phyloP scores from a whole-genome alignment of 1,284 basidiomycete species.

The Leucoagaricus sp. region DNA sequence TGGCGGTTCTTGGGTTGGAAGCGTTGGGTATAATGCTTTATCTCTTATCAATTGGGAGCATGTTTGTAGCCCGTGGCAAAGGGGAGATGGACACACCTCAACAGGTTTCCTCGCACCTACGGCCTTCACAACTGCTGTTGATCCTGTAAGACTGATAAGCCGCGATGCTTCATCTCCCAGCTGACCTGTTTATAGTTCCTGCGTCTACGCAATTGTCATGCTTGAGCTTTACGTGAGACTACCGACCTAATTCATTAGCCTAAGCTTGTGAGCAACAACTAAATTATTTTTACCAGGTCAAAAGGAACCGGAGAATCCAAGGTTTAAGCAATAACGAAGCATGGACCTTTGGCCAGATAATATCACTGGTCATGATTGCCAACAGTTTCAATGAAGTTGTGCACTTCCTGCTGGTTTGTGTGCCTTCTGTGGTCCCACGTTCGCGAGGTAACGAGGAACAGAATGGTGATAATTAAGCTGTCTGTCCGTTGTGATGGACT shows the following conservation, averaged over 20 bases:
- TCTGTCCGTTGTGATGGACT: too few species aligned
- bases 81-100: not conserved
- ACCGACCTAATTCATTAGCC: too few species aligned
- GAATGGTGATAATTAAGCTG: too few species aligned
- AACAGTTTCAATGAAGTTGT: conserved; percentile 15
- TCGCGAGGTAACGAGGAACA: not conserved
- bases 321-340: not conserved
- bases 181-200: not conserved
- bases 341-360: conserved; percentile 17
- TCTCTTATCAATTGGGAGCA: not conserved
- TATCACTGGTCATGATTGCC: conserved; percentile 16
- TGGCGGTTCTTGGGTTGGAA: conserved; percentile 11
- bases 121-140: not conserved
- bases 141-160: conserved; percentile 1
- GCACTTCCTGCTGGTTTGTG: conserved; percentile 11
- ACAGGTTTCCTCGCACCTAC: not conserved
- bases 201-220: conserved; percentile 17
- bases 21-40: conserved; percentile 1
- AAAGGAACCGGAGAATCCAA: conserved; percentile 5
- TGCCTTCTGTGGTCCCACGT: not conserved
- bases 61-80: not conserved
- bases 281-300: conserved; percentile 3
- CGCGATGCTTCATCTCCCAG: too few species aligned
- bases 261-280: too few species aligned
- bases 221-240: conserved; percentile 17